Evolutionary conservation across 2,329 filamentous ascomycete genomes (phyloP).

Genomic region (Dothistroma septosporum): DNA sequence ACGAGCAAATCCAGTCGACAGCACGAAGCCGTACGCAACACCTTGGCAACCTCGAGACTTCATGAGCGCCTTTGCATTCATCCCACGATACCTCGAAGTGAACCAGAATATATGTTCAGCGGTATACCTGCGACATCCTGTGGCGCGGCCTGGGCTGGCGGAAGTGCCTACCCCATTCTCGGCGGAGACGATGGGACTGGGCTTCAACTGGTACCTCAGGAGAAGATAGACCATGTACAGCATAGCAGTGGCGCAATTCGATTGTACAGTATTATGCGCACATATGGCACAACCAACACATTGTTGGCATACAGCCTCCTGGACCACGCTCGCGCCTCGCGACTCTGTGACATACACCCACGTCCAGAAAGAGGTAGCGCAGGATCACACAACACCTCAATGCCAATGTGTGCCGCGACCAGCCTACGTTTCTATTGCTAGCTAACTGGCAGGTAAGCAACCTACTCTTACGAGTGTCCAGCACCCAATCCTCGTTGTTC

Average conservation of each 20-base stretch:
- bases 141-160: slow-evolving; percentile 72
- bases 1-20: slow-evolving; percentile 71
- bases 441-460: no score
- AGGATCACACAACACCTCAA: no score
- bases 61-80: slow-evolving; percentile 91
- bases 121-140: slow-evolving; percentile 90
- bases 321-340: no score
- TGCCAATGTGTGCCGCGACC: no score
- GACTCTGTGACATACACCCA: no score
- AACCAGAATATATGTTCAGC: slow-evolving; percentile 96
- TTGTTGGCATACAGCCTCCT: no score
- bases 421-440: no score
- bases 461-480: no score
- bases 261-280: slow-evolving; percentile 5
- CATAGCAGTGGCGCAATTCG: slow-evolving; percentile 10
- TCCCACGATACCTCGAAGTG: slow-evolving; percentile 92
- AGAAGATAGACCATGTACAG: slow-evolving; percentile 54
- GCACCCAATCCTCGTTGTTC: no score
- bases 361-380: no score
- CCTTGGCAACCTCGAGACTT: slow-evolving; percentile 84
- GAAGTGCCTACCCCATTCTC: slow-evolving; percentile 76
- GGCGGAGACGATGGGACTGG: slow-evolving; percentile 67
- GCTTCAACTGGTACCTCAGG: slow-evolving; percentile 91
- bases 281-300: no score
- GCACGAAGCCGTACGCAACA: slow-evolving; percentile 77